Percentiles rank a stretch among this genome's conserved stretches.
These are phyloP conservation scores for Hyparrhenia diplandra DNA, from an alignment of 176 grass and related monocot species.

Conservation along the genomic window DNA sequence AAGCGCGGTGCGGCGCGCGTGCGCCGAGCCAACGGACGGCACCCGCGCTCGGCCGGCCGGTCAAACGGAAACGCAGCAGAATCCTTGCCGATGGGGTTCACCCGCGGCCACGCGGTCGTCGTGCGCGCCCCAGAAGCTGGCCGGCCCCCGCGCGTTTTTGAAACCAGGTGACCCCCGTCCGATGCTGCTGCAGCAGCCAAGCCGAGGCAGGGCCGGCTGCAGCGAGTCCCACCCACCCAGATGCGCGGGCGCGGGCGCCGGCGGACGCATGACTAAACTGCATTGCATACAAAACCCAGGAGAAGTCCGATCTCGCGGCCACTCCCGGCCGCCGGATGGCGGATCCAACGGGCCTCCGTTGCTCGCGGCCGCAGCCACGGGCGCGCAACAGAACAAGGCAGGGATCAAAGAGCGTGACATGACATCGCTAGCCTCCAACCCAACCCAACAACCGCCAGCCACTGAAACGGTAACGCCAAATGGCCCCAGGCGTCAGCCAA, in stretches of 20 bases:
- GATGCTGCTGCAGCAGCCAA: neutral
- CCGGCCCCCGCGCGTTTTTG: neutral
- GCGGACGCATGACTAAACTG: conserved; percentile 10
- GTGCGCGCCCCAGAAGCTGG: neutral
- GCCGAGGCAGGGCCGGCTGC: neutral
- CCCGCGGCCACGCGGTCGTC: neutral
- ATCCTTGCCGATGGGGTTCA: neutral
- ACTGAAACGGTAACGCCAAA: neutral
- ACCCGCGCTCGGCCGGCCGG: neutral
- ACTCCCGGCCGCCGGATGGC: neutral
- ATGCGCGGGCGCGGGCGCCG: neutral
- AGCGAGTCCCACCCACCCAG: conserved; percentile 14
- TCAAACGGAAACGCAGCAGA: neutral
- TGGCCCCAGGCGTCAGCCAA: neutral
- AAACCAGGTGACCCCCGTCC: neutral
- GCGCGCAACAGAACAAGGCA: neutral
- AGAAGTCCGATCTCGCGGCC: conserved; percentile 39
- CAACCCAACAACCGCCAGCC: neutral
- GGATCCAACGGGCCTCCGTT: neutral
- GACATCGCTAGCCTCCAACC: neutral
- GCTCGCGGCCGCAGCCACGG: neutral
- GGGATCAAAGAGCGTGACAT: conserved; percentile 37
- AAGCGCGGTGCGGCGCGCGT: neutral
- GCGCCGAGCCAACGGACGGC: neutral
- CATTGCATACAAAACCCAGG: conserved; percentile 7